A percentile compares a stretch with the other conserved stretches of the same genome.
phyloP scores from a whole-genome alignment of 2,329 filamentous ascomycete genomes.

The Leptodontidium sp. region DNA sequence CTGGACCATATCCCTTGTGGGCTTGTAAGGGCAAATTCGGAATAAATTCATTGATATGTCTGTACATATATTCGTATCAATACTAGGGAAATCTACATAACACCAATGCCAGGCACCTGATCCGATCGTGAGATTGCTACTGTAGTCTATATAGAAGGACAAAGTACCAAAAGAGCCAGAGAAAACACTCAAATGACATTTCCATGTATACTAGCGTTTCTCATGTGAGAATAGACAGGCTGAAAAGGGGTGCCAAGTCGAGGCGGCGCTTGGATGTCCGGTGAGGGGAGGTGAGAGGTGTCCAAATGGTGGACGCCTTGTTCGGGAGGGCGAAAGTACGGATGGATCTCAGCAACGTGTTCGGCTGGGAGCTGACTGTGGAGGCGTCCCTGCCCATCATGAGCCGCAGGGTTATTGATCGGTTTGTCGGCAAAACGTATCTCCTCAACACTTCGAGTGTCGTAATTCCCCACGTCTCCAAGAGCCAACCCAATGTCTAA shows the following conservation, averaged over 20 bases:
- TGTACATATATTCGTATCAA: background rate
- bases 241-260: background rate
- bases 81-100: background rate
- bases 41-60: background rate
- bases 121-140: background rate
- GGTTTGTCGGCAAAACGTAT: background rate
- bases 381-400: background rate
- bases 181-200: background rate
- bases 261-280: background rate
- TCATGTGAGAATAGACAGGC: background rate
- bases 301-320: background rate
- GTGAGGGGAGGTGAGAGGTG: background rate
- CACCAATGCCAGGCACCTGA: background rate
- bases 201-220: background rate
- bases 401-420: background rate
- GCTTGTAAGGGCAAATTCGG: background rate
- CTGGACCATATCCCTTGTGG: constrained; percentile 1
- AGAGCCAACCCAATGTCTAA: background rate
- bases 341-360: background rate
- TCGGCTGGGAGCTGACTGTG: background rate
- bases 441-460: background rate
- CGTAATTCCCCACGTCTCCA: background rate
- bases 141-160: background rate
- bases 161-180: background rate
- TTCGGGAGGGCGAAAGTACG: background rate